Percentiles rank a stretch among this genome's conserved stretches.
Conservation (phyloP, 2,329 filamentous ascomycete genomes). For the Clarireedia homoeocarpa region DNA sequence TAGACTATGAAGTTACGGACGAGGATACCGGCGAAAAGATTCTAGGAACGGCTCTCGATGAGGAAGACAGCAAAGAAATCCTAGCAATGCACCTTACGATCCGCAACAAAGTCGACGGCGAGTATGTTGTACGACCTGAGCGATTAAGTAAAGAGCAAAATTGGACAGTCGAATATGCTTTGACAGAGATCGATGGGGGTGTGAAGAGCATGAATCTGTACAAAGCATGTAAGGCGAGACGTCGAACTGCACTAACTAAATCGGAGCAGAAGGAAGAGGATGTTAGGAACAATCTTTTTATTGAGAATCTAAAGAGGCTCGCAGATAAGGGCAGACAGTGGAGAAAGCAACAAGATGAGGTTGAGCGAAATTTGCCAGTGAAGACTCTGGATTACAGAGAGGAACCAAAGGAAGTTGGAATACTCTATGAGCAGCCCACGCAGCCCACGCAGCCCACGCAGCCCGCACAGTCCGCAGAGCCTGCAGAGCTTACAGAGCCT, state of each 20-base stretch:
- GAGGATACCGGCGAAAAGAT: neutral
- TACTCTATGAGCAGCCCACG: neutral
- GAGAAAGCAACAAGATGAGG: constrained; percentile 45
- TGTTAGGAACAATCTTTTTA: constrained; percentile 22
- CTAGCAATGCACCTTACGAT: constrained; percentile 46
- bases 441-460: too few species aligned
- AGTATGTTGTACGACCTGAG: constrained; percentile 53
- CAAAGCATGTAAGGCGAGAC: constrained; percentile 44
- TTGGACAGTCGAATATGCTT: constrained; percentile 74
- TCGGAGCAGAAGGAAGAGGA: constrained; percentile 14
- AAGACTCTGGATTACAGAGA: constrained; percentile 36
- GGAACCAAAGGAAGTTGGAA: constrained; percentile 3
- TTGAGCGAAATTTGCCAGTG: constrained; percentile 40
- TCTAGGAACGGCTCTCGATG: neutral
- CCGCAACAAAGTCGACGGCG: constrained; percentile 63
- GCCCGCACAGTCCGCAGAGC: too few species aligned
- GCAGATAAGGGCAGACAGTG: constrained; percentile 50
- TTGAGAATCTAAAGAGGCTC: constrained; percentile 35
- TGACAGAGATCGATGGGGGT: constrained; percentile 50
- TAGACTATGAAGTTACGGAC: neutral
- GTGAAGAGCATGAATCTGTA: constrained; percentile 45
- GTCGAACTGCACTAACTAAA: constrained; percentile 35
- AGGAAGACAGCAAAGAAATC: constrained; percentile 1
- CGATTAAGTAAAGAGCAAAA: constrained; percentile 36
- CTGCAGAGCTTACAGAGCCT: too few species aligned